phyloP scores from a whole-genome alignment of 768 basidiomycete genomes.

The Floccularia luteovirens region DNA sequence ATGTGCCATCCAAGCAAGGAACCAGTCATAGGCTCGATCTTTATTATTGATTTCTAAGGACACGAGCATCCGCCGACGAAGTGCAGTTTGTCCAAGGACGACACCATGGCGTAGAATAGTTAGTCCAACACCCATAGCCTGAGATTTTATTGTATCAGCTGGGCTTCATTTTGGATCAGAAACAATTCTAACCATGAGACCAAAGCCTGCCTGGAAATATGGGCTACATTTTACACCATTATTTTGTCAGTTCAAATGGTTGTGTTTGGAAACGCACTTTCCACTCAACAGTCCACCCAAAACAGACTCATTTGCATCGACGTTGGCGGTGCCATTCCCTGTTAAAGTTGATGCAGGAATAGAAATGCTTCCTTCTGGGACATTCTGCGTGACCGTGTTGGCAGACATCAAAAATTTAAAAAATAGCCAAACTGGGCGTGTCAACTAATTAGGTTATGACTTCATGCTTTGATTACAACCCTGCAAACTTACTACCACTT shows the following conservation, averaged over 20 bases:
- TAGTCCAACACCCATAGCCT: constrained; percentile 90
- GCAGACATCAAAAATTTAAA: not conserved
- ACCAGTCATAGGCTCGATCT: constrained; percentile 94
- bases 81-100: constrained; percentile 60
- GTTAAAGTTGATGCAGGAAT: not conserved
- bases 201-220: constrained; percentile 97
- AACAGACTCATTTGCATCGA: constrained; percentile 18
- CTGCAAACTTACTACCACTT: no score
- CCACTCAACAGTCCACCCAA: constrained; percentile 40
- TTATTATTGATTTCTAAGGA: constrained; percentile 95
- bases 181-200: constrained; percentile 69
- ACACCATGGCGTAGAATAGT: constrained; percentile 67
- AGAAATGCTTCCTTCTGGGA: not conserved
- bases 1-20: constrained; percentile 91
- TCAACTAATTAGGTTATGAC: not conserved
- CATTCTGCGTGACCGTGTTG: not conserved
- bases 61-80: constrained; percentile 87
- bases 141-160: constrained; percentile 7
- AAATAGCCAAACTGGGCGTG: not conserved
- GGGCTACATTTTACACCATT: constrained; percentile 57
- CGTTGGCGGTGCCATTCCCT: constrained; percentile 3
- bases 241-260: constrained; percentile 4
- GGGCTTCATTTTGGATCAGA: constrained; percentile 1
- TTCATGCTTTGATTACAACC: no score
- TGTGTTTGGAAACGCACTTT: constrained; percentile 45